Base-by-base conservation (phyloP, 305 asterid species). In the Euphrasia arctica region DNA sequence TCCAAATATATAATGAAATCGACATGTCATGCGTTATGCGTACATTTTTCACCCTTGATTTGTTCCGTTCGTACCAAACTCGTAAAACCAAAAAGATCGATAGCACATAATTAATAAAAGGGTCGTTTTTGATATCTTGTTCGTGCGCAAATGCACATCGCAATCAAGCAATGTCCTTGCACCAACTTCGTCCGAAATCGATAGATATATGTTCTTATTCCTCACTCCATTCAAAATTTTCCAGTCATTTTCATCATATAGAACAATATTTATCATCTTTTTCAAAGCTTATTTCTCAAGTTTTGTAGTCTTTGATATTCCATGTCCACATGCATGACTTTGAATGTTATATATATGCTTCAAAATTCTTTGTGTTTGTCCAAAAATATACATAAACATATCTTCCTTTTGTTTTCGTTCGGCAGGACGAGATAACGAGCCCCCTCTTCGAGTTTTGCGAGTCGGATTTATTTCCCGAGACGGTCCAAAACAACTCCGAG, bases 381-480 rank as follows among this genome's bases (percentile, higher is more conserved):
- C 67, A 69, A 25, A 75, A 78, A 67, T 77, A 32, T 5, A n/a
- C 22, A 12, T 7, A 14, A 3, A 49, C 8, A 12, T n/a, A 18
- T 18, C n/a, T 12, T 14, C 14, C 45, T 8, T 56, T 29, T 6
- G 1, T 14, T 13, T 18, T 32, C 14, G 28, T 0, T 41, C 6
- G 65, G 9, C 81, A 89, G 95, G 95, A 84, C 4, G 95, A 81
- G 65, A 84, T 82, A 34, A 59, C 79, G 41, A 86, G 90, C 81
- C 88, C 89, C 6, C 71, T 89, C 1, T 63, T 86, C 31, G 85
- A 83, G 3, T 83, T 89, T 50, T 81, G 81, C 54, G 96, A 86
- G 61, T 82, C 90, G 3, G 92, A 81, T 47, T 74, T 85, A 32
- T 82, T 86, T 47, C 83, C 77, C 15, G 94, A 84, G 60, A 73